phyloP scores from a whole-genome alignment of 768 basidiomycete genomes.

The Paxillus involutus region DNA sequence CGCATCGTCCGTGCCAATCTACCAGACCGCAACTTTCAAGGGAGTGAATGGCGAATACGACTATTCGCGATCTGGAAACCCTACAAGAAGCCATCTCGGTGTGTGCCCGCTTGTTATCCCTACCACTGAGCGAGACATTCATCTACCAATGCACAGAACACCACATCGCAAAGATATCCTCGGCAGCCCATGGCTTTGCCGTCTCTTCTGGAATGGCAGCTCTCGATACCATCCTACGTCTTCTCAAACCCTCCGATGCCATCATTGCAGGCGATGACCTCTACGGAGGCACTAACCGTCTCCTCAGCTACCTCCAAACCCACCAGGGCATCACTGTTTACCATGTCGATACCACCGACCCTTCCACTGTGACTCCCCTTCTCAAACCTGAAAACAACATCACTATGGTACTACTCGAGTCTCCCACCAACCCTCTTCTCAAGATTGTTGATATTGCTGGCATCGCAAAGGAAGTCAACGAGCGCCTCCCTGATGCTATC shows the following conservation, averaged over 20 bases:
- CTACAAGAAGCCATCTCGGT: conserved; percentile 95
- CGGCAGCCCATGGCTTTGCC: conserved; percentile 83
- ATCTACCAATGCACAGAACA: conserved; percentile 60
- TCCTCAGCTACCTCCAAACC: conserved; percentile 83
- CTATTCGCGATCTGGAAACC: conserved; percentile 94
- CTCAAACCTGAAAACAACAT: conserved; percentile 69
- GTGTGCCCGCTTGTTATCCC: conserved; percentile 18
- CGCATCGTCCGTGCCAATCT: conserved; percentile 93
- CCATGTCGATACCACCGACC: conserved; percentile 90
- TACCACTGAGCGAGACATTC: background rate
- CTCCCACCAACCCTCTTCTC: conserved; percentile 94
- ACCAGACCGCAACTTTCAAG: conserved; percentile 98
- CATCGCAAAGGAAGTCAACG: conserved; percentile 84
- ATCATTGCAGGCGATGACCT: conserved; percentile 96
- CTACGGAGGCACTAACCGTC: conserved; percentile 96
- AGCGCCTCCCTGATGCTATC: conserved; percentile 74
- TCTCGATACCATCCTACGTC: conserved; percentile 88
- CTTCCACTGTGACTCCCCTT: conserved; percentile 57
- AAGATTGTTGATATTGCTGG: conserved; percentile 89
- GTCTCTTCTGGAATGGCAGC: conserved; percentile 99
- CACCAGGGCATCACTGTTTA: conserved; percentile 89
- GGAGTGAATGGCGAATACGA: conserved; percentile 88
- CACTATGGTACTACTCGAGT: conserved; percentile 95
- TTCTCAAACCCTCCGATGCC: conserved; percentile 94
- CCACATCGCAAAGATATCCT: conserved; percentile 96